Conservation (phyloP, 108 stramenopile species). For the Mediolabrus comicus region DNA sequence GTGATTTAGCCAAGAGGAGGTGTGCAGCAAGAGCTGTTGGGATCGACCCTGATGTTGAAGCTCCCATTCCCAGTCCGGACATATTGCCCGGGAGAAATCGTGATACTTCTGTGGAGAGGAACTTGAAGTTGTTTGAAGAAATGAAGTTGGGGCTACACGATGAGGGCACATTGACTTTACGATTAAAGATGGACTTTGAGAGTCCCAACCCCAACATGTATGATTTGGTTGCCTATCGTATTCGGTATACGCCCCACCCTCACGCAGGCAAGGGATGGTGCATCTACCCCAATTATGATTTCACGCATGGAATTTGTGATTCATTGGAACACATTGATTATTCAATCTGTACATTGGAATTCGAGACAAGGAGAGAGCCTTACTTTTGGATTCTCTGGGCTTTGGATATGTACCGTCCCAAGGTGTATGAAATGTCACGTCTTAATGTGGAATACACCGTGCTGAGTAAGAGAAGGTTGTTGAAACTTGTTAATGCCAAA, state of each 20-base stretch:
- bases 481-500: conserved; percentile 86
- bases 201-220: conserved; percentile 95
- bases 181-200: conserved; percentile 98
- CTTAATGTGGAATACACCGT: conserved; percentile 94
- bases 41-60: conserved; percentile 73
- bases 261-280: conserved; percentile 97
- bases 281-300: conserved; percentile 99
- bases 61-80: conserved; percentile 64
- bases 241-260: conserved; percentile 94
- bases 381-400: conserved; percentile 99
- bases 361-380: conserved; percentile 95
- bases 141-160: conserved; percentile 91
- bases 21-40: conserved; percentile 56
- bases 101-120: conserved; percentile 86
- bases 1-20: conserved; percentile 88
- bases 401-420: conserved; percentile 94
- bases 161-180: conserved; percentile 92
- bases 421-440: conserved; percentile 90
- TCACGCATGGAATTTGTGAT: conserved; percentile 97
- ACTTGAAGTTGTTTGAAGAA: conserved; percentile 87
- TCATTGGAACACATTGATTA: conserved; percentile 98
- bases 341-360: conserved; percentile 98
- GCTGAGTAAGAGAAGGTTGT: conserved; percentile 93
- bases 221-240: conserved; percentile 96
- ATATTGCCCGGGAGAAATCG: conserved; percentile 89